Evolutionary conservation across 2,329 filamentous ascomycete species (phyloP), one percentile per base, ranked within the genome.

Genomic region (Tympanopsis confertula): DNA sequence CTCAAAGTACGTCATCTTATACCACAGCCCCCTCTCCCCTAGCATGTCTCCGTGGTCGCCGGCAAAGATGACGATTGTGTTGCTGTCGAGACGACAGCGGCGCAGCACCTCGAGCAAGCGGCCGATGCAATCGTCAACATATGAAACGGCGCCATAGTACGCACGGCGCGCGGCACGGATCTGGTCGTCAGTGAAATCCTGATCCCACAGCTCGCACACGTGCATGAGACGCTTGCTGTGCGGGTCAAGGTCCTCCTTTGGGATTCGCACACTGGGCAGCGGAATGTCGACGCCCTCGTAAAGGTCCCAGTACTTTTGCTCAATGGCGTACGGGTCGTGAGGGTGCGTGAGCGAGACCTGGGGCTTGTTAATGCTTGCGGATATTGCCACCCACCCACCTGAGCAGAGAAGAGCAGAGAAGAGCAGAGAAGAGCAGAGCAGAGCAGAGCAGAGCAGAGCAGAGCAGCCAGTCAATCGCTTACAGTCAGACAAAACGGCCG

Each of bases 1-100:
- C 69, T 95, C 88, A 51, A 88, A 94, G 72, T 91, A 95, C 53
- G 78, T 86, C 88, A 95, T 95, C 71, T 95, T 95, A 68, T 94
- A 88, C 88, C 88, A 95, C 35, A 95, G 66, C 4, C 83, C 83
- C 38, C 86, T 79, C 66, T 95, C 88, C 41, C 88, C 88, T 5
- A 95, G 74, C 88, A 95, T 95, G 59, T 95, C 88, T 39, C 88
- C 88, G 53, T 95, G 88, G 55, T 95, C 88, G 33, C 88, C 87
- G 41, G 82, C 88, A 62, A 95, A 95, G 46, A 95, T 78, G 49
- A 95, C 68, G 49, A 94, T 87, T 12, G 88, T 95, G 59, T 94
- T 77, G 22, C 93, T 78, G 42, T 80, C 81, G 32, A 95, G 67
- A 4, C 79, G 74, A 52, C 86, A 89, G 42, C 86, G 72, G 56